Evolutionary conservation across 805 yeast species (phyloP), one percentile per base, ranked within the genome.

Genomic region (Pichia manshurica): DNA sequence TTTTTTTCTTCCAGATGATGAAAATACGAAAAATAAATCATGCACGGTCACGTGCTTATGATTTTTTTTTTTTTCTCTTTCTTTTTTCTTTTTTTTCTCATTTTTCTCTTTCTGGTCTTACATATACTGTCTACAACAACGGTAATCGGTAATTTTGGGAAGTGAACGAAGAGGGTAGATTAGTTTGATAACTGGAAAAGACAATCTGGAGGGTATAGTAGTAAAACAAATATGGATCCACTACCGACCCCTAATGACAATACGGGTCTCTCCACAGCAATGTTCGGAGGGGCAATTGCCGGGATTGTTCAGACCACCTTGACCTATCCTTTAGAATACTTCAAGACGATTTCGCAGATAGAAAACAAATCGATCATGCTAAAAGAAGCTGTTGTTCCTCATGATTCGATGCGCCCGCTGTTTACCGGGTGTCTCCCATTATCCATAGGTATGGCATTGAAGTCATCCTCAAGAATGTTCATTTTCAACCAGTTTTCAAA

Each of bases 401-500:
- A 53, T 46, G 70, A 52, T 31, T 48, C 55, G 16, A 49, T 59
- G 42, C 52, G 58, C 46, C 60, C 62, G 23, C 49, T 70, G 41
- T 77, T 68, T 57, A 63, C 67, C 19, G 97, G 98, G 1, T 78
- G 87, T 56, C 77, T 85, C 44, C 87, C 95, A 0, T 64, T 88
- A 50, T 84, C 87, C 33, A 53, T 81, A 0, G 96, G 96, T 4
- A 80, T 81, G 50, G 74, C 87, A 0, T 57, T 81, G 46, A 90
- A 89, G 64, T 82, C 95, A 4, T 71, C 78, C 6, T 77, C 88
- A 6, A 68, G 98, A 48, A 80, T 90, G 57, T 69, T 81, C 22
- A 75, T 84, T 42, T 91, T 86, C 69, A 85, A 87, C 53, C 78
- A 81, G 68, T 81, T 84, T 48, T 79, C 88, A 21, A 76, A 80